These are phyloP conservation scores for Blastomyces parvus DNA, from an alignment of 2,329 filamentous ascomycete genomes.

Conservation along the genomic window DNA sequence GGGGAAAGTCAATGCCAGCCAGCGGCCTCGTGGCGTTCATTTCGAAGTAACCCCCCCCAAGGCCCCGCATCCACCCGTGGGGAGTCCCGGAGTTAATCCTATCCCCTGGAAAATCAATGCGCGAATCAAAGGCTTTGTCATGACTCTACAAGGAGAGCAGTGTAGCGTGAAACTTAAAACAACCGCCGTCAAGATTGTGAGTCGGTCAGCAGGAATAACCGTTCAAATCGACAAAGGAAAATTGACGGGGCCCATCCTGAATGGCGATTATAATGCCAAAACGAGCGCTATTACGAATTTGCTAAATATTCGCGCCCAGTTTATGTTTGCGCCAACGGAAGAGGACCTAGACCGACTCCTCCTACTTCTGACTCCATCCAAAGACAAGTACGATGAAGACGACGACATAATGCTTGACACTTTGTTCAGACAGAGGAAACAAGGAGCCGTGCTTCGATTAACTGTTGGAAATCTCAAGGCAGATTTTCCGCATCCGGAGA, in stretches of 20 bases:
- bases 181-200: constrained; percentile 71
- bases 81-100: constrained; percentile 8
- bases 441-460: constrained; percentile 71
- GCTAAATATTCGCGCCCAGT: constrained; percentile 60
- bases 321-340: constrained; percentile 62
- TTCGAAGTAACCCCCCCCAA: constrained; percentile 43
- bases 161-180: constrained; percentile 67
- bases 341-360: constrained; percentile 72
- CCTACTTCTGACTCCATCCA: constrained; percentile 81
- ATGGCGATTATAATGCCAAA: constrained; percentile 28
- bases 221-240: constrained; percentile 67
- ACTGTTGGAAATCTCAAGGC: constrained; percentile 57
- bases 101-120: constrained; percentile 56
- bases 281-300: constrained; percentile 46
- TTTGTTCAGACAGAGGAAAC: constrained; percentile 70
- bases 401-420: constrained; percentile 95
- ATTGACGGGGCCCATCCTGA: constrained; percentile 59
- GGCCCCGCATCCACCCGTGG: constrained; percentile 21
- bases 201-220: constrained; percentile 61
- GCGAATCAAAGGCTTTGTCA: constrained; percentile 63
- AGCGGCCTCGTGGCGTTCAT: constrained; percentile 43
- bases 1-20: constrained; percentile 24
- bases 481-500: constrained; percentile 52
- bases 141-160: constrained; percentile 67
- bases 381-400: constrained; percentile 76